Evolutionary conservation across 1,284 basidiomycete genomes (phyloP), one percentile per base, ranked within the genome.

Genomic region (Rhodotorula sp.): DNA sequence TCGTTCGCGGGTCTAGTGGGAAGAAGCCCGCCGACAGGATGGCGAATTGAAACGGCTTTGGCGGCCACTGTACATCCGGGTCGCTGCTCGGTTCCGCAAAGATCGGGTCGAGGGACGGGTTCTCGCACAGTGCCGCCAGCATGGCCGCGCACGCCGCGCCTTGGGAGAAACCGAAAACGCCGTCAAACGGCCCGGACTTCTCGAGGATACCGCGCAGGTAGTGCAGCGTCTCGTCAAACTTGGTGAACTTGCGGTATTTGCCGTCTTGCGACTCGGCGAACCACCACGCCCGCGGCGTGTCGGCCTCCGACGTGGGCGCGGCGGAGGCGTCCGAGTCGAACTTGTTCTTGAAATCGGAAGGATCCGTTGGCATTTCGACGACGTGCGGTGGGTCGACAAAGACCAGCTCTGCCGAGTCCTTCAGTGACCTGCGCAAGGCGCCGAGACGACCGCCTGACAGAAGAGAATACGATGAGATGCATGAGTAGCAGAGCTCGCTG

Each of bases 281-380:
- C 77, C 77, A 82, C 93, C 93, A 95, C 1, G 86, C 92, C 71
- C 92, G 85, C 16, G 91, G 89, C 1, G 85, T 87, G 48, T 89
- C 84, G 46, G 88, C 84, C 5, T 88, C 87, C 1, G 82, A 81
- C 60, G 80, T 80, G 76, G 90, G 87, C 21, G 84, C 83, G 10
- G 70, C 58, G 0, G 84, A 80, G 2, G 85, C 89, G 42, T 85
- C 81, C 4, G 88, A 86, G 56, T 86, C 88, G 60, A 88, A 84
- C 46, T 86, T 85, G 68, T 84, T 84, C 13, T 85, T 88, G 59
- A 88, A 84, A 42, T 86, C 85, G 65, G 84, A 84, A 8, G 86
- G 7, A 41, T 62, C 61, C 45, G 82, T 80, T 55, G 82, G 83
- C 21, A 92, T 81, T 78, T 95, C 91, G 25, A 93, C 84, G 67